phyloP scores from a whole-genome alignment of 2,329 filamentous ascomycete species.

The Fusarium pseudoanthophilum region DNA sequence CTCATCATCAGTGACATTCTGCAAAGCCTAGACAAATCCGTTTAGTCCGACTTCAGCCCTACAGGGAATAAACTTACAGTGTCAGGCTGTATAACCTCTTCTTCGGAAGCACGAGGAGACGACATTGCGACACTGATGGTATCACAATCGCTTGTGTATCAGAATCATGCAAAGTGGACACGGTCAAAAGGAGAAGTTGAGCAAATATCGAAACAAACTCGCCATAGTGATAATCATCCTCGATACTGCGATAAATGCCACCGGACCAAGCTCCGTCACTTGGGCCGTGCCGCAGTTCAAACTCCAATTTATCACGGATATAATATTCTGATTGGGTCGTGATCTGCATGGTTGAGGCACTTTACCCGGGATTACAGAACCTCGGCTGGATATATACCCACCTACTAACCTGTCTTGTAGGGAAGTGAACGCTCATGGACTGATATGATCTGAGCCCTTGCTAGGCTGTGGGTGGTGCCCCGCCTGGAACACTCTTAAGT shows the following conservation, averaged over 20 bases:
- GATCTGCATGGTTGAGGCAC: not conserved
- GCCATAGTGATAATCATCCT: not conserved
- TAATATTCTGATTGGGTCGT: slow-evolving; percentile 2
- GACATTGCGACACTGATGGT: not conserved
- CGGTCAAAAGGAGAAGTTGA: not conserved
- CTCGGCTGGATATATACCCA: slow-evolving; percentile 1
- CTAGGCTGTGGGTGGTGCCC: slow-evolving; percentile 8
- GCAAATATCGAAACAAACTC: not conserved
- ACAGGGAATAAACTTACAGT: not conserved
- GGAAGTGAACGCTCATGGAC: not conserved
- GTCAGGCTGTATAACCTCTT: slow-evolving; percentile 4
- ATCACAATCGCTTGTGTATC: not conserved
- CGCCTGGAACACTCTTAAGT: slow-evolving; percentile 10
- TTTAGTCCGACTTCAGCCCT: not conserved
- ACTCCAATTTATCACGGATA: not conserved
- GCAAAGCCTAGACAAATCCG: slow-evolving; percentile 13
- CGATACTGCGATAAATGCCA: not conserved
- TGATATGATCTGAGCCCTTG: not conserved
- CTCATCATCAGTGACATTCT: slow-evolving; percentile 31
- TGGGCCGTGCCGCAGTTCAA: not conserved
- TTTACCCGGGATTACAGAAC: not conserved
- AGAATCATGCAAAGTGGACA: not conserved
- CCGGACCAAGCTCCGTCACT: not conserved
- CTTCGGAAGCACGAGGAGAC: not conserved
- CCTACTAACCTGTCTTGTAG: slow-evolving; percentile 1